A percentile compares a stretch with the other conserved stretches of the same genome.
phyloP scores from a whole-genome alignment of 441 rosid species.

The Breynia disticha region DNA sequence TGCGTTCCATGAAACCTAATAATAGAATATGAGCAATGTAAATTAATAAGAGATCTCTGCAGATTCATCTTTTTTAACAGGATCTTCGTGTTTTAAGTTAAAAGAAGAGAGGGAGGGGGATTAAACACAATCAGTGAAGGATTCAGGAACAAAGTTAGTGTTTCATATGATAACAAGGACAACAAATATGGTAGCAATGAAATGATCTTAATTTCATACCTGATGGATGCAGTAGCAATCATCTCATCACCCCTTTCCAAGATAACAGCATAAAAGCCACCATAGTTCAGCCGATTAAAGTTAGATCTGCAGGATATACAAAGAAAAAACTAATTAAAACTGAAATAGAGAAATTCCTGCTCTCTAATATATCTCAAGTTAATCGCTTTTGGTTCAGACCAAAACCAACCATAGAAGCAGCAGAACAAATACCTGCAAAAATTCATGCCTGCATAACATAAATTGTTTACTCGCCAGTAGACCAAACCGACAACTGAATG shows the following conservation, averaged over 20 bases:
- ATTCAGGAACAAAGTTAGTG: no score
- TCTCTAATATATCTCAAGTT: not conserved
- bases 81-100: not conserved
- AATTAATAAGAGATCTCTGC: conserved; percentile 4
- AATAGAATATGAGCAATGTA: conserved; percentile 11
- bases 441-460: no score
- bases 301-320: conserved; percentile 53
- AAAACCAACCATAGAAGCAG: no score
- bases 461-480: no score
- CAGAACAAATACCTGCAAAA: no score
- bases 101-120: no score
- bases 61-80: not conserved
- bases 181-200: not conserved
- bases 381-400: no score
- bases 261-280: conserved; percentile 79
- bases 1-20: conserved; percentile 79
- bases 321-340: conserved; percentile 10
- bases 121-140: no score
- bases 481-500: no score
- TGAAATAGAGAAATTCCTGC: not conserved
- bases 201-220: conserved; percentile 32
- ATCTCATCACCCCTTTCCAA: conserved; percentile 95
- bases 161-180: no score
- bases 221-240: conserved; percentile 85
- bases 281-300: conserved; percentile 72